Base-by-base conservation (phyloP, 345 rosid genomes). In the Toxicodendron radicans region DNA sequence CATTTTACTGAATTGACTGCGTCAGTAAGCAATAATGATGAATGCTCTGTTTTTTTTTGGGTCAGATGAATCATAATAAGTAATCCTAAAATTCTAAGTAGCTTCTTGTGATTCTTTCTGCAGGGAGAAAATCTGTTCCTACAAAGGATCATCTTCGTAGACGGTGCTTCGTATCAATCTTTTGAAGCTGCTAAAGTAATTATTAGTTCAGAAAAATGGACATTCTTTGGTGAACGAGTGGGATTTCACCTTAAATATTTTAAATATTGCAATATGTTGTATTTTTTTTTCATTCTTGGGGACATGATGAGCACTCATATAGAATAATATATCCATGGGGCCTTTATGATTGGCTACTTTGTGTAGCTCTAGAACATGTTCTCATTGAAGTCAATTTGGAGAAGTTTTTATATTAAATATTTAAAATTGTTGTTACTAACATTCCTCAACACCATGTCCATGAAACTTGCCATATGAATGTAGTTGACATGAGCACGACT, bases 141-240 rank as follows among this genome's bases (percentile, higher is more conserved):
- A 10, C 18, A 30, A 52, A 73, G 14, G 35, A 35, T 23, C 32
- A 51, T 7, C 59, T 46, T 60, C 21, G 49, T 63, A 27, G 20
- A 38, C 33, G 9, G 52, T 20, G 62, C 38, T 73, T 11, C 60
- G 16, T 52, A 72, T 32, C 20, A 58, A 60, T 20, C 51, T 49
- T 46, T 2, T 0, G 9, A 33, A 41, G 62, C 10, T 30, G 11
- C 8, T 14, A 30, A 33, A 13, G 14, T 8, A 1, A 62, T 32
- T 49, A 0, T 61, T 41, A 9, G 76, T 43, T 21, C 18, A 35
- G 18, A 73, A 7, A 33, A 13, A 33, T 59, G 53, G 69, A 73
- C 52, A 63, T 62, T 23, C 52, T 51, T 51, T 63, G 61, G 51
- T 63, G 62, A 33, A 73, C 24, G 33, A 32, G 46, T 71, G 68